Evolutionary conservation across 1,139 yeast genomes (phyloP).

Genomic region (Suhomyces chickasaworum): DNA sequence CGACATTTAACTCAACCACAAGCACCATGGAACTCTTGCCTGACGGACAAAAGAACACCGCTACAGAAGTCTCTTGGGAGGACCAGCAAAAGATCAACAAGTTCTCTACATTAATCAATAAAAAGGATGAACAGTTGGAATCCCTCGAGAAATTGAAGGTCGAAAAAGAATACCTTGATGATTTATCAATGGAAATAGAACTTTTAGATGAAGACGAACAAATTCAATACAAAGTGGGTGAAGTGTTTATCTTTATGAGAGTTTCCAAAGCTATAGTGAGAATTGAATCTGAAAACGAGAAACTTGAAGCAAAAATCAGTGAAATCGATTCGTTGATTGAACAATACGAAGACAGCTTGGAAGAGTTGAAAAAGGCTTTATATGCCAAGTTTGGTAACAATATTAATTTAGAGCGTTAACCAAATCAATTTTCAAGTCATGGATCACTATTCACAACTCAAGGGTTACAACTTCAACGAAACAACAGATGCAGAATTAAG

Average conservation of each 20-base stretch:
- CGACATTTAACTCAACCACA: not conserved
- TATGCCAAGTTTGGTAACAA: constrained; percentile 90
- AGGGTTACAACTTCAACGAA: too few species aligned
- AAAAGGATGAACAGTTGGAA: constrained; percentile 60
- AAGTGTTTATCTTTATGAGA: constrained; percentile 67
- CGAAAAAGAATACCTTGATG: constrained; percentile 89
- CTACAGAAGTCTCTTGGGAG: constrained; percentile 76
- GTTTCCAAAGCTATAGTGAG: constrained; percentile 66
- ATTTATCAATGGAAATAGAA: constrained; percentile 81
- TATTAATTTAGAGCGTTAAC: constrained; percentile 75
- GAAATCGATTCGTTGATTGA: constrained; percentile 50
- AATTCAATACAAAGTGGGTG: constrained; percentile 73
- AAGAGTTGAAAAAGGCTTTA: constrained; percentile 64
- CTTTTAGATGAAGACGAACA: constrained; percentile 77
- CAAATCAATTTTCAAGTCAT: too few species aligned
- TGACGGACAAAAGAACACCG: constrained; percentile 65
- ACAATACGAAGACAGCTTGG: constrained; percentile 55
- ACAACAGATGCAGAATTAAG: too few species aligned
- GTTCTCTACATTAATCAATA: constrained; percentile 78
- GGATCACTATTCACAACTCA: too few species aligned
- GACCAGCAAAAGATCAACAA: constrained; percentile 89
- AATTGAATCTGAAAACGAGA: constrained; percentile 61
- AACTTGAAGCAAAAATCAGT: constrained; percentile 52
- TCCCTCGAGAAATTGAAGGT: constrained; percentile 52
- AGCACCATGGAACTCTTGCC: constrained; percentile 56